phyloP scores from a whole-genome alignment of 768 basidiomycete genomes.

The Lactarius trivialis region DNA sequence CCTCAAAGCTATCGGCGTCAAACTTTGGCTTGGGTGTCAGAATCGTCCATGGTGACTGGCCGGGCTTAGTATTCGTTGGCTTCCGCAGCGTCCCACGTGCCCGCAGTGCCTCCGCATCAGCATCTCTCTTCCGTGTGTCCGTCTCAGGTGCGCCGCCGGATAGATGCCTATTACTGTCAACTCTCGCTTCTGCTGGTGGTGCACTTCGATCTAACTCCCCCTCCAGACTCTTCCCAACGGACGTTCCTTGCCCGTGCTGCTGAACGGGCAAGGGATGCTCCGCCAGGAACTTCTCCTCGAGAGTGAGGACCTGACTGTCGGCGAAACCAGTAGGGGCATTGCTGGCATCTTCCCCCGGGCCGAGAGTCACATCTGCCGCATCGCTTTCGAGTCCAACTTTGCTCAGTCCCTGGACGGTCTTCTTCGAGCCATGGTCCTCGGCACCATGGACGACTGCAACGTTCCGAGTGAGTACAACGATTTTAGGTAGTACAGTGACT shows the following conservation, averaged over 20 bases:
- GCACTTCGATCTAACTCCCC: conserved; percentile 13
- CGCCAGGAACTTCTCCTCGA: conserved; percentile 58
- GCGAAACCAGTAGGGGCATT: conserved; percentile 52
- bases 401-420: conserved; percentile 33
- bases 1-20: conserved; percentile 74
- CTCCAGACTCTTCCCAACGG: conserved; percentile 5
- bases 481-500: background rate
- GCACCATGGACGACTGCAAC: conserved; percentile 37
- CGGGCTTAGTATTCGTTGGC: conserved; percentile 46
- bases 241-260: conserved; percentile 9
- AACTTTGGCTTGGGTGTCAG: conserved; percentile 65
- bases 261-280: conserved; percentile 31
- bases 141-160: conserved; percentile 41
- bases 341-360: conserved; percentile 48
- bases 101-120: conserved; percentile 39
- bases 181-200: conserved; percentile 31
- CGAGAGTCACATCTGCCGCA: conserved; percentile 38
- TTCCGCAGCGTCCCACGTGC: conserved; percentile 49
- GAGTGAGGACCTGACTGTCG: conserved; percentile 54
- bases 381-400: conserved; percentile 41
- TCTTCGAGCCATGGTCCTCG: conserved; percentile 35
- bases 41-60: conserved; percentile 52
- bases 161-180: conserved; percentile 39
- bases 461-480: conserved; percentile 10
- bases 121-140: conserved; percentile 41